Evolutionary conservation across 2,329 filamentous ascomycete genomes (phyloP), one percentile per base, ranked within the genome.

Genomic region (Aspergillus sergii): DNA sequence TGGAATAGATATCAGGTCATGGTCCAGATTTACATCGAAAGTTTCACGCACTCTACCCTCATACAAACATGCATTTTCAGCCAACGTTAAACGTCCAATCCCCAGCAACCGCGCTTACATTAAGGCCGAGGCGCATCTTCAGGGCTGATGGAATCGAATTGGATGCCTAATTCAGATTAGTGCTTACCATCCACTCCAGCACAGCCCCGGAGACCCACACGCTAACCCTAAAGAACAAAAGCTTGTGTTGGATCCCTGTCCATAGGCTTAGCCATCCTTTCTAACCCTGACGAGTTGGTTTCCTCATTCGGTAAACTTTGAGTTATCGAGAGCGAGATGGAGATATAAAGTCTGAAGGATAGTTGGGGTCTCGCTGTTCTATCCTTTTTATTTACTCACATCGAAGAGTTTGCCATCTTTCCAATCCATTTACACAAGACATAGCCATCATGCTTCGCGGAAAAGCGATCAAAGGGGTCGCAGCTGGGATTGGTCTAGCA

Each of bases 401-500:
- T 14, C 11, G 4, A 19, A 23, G 16, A 28, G 21, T 12, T 32
- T n/a, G 9, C 8, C 48, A 34, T 23, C 11, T 21, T 8, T 51
- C 3, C 1, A 9, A 14, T 21, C 1, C 11, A 16, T 46, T 28
- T 53, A 2, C 9, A 43, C 9, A 16, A 32, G 51, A 46, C 4
- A 12, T 11, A 19, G 21, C 7, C 8, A 51, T 53, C n/a, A 21
- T 34, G 10, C 26, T 61, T 12, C 41, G 53, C 9, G 39, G 23
- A 12, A 48, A 41, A 32, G 41, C 54, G 36, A 56, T 71, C 11
- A 62, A 66, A 58, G 66, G 69, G n/a, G 57, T 73, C 16, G 70
- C 68, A 30, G 63, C 70, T 4, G 67, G 71, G 8, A 69, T 74
- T n/a, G 71, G 72, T n/a, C 66, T 74, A 2, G 68, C 69, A 16